Evolutionary conservation across 164 flowering plant species (phyloP).

Genomic region (Sedum album): DNA sequence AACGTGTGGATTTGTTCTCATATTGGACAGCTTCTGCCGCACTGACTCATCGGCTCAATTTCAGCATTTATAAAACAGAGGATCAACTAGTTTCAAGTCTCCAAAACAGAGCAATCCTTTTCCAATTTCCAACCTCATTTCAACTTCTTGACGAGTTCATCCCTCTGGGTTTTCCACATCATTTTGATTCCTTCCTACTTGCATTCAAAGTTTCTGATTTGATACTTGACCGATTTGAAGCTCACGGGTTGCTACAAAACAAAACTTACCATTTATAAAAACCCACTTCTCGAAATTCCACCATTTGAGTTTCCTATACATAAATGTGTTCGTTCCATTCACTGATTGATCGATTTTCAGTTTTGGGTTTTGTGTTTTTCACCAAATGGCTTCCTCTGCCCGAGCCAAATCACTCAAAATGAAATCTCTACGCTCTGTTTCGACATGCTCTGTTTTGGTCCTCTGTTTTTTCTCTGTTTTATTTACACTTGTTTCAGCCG

Average conservation of each 20-base stretch:
- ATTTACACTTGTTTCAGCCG: slow-evolving; percentile 16
- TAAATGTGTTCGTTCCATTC: neutral
- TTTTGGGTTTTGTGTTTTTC: neutral
- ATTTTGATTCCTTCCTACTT: neutral
- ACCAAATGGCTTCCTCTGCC: neutral
- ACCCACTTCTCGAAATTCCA: neutral
- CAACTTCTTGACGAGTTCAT: neutral
- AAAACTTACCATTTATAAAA: slow-evolving; percentile 4
- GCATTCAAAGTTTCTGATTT: neutral
- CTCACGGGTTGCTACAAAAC: slow-evolving; percentile 6
- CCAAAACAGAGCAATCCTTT: neutral
- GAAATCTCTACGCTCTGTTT: neutral
- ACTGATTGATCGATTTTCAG: neutral
- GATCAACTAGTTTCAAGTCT: neutral
- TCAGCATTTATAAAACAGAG: neutral
- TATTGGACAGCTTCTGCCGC: slow-evolving; percentile 2
- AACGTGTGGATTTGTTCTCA: neutral
- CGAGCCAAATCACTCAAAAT: neutral
- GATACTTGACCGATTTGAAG: neutral
- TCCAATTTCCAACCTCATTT: too few relatives aligned
- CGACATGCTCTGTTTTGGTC: slow-evolving; percentile 6
- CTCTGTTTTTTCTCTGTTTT: neutral
- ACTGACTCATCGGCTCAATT: neutral
- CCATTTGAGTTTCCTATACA: neutral
- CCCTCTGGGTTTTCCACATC: neutral